Evolutionary conservation across 1,139 yeast species (phyloP).

Genomic region (Geotrichum bryndzae): DNA sequence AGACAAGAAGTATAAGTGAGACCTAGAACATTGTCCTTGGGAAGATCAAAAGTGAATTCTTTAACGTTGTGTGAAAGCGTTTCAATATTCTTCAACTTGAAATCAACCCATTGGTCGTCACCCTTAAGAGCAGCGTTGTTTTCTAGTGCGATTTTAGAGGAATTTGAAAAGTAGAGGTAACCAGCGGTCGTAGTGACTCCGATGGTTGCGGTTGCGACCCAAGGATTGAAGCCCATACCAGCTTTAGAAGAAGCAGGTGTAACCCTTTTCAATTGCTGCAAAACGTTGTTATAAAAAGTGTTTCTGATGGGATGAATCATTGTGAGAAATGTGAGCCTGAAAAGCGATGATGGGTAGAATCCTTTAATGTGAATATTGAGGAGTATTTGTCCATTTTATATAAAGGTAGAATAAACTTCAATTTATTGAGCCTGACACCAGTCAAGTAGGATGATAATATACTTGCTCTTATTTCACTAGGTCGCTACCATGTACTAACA

Average conservation of each 20-base stretch:
- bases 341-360: background rate
- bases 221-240: background rate
- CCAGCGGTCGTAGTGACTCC: constrained; percentile 3
- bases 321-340: background rate
- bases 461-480: background rate
- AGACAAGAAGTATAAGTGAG: constrained; percentile 74
- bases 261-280: background rate
- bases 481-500: background rate
- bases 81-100: constrained; percentile 44
- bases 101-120: constrained; percentile 15
- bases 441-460: background rate
- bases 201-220: background rate
- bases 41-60: constrained; percentile 66
- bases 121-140: constrained; percentile 11
- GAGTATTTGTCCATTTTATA: background rate
- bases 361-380: background rate
- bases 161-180: constrained; percentile 5
- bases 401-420: background rate
- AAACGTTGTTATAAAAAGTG: background rate
- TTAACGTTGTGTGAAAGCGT: constrained; percentile 49
- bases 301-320: background rate
- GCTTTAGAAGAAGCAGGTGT: background rate
- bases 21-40: constrained; percentile 69
- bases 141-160: constrained; percentile 7
- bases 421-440: background rate